Conservation (phyloP, 345 rosid species). For the Nephelium lappaceum region DNA sequence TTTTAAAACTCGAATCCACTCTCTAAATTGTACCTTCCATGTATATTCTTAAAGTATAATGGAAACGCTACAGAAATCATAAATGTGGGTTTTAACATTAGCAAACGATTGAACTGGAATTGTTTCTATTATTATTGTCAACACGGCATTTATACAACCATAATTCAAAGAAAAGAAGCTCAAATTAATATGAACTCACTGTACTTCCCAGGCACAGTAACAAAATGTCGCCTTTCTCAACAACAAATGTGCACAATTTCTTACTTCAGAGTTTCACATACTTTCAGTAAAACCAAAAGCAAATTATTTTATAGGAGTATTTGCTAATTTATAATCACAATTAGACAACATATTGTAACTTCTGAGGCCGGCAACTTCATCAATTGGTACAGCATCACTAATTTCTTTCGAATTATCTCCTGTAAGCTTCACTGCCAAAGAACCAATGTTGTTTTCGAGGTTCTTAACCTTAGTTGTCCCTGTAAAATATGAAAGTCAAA, state of each 20-base stretch:
- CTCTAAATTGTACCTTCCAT: too few relatives aligned
- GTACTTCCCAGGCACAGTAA: too few relatives aligned
- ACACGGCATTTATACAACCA: too few relatives aligned
- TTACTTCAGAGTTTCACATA: not conserved
- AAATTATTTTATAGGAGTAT: slow-evolving; percentile 40
- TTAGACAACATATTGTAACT: slow-evolving; percentile 9
- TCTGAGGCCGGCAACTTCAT: slow-evolving; percentile 45
- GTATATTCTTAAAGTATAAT: too few relatives aligned
- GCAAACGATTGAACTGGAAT: too few relatives aligned
- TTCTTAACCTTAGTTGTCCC: slow-evolving; percentile 54
- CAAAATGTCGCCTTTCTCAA: too few relatives aligned
- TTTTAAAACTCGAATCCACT: too few relatives aligned
- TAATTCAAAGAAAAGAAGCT: too few relatives aligned
- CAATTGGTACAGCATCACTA: slow-evolving; percentile 33
- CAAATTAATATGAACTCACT: too few relatives aligned
- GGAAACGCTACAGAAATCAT: too few relatives aligned
- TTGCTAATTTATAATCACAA: slow-evolving; percentile 33
- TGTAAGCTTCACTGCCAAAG: slow-evolving; percentile 38
- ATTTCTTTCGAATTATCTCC: slow-evolving; percentile 44
- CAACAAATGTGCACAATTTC: not conserved
- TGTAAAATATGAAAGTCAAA: slow-evolving; percentile 13
- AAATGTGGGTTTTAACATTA: too few relatives aligned
- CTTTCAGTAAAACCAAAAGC: not conserved
- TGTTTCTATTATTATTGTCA: too few relatives aligned
- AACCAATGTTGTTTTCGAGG: slow-evolving; percentile 45